Evolutionary conservation across 108 stramenopile species (phyloP), one percentile per base, ranked within the genome.

Genomic region (Bacterosira constricta): DNA sequence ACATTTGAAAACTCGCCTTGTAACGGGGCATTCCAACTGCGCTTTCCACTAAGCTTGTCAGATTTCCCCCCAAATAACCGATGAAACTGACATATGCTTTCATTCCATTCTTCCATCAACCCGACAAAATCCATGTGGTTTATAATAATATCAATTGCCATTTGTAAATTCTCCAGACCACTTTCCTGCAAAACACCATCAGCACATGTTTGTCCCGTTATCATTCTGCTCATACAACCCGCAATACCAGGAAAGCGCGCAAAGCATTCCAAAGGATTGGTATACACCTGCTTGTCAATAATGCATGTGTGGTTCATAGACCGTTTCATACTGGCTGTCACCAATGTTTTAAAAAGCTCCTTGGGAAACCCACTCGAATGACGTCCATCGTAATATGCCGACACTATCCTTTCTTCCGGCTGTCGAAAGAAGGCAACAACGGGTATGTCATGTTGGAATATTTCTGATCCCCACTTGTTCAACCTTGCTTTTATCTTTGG

Each of bases 71-170:
- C 59, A 61, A 65, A 81, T 51, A 77, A n/a, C 51, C 70, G 44
- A 57, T 81, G 80, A 47, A 81, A 81, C 44, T 81, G 80, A 31
- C 80, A 81, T 8, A 81, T 63, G 58, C 75, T 77, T 45, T 81
- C 80, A 60, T 77, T 72, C 80, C 80, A 81, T 21, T 81, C 80
- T 49, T 81, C 80, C 17, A 63, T 76, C 45, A 81, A 27, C 1
- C 80, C 80, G 9, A 81, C 75, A 31, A 77, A 81, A 7, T 71
- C 69, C 17, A 81, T 38, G 20, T 66, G 63, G 34, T 71, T 66
- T 69, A 63, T 49, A 34, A 81, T 49, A 12, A 66, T 42, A 34
- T 76, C 80, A 20, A 81, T 58, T 8, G 80, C 80, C 3, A 66
- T 58, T 0, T 45, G 38, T 1, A 81, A 56, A 45, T 66, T 66